Base-by-base conservation (phyloP, 2,329 filamentous ascomycete species). In the Corynespora cassiicola region DNA sequence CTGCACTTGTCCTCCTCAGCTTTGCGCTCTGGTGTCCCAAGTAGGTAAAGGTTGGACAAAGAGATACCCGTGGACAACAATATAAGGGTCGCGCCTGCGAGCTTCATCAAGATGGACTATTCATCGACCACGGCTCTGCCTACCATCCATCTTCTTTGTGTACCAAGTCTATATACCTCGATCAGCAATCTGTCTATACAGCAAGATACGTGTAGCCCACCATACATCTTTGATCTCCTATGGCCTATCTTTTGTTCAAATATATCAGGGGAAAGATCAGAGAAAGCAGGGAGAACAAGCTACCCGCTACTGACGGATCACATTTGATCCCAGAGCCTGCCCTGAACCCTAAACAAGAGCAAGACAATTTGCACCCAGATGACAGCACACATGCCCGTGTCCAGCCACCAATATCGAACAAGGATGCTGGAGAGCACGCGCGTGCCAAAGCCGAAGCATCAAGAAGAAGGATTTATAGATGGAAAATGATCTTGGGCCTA, bases 401-500 rank as follows among this genome's bases (percentile, higher is more conserved):
- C 6, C 12, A 15, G 26, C 12, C 27, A n/a, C n/a, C n/a, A n/a
- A n/a, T n/a, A n/a, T n/a, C n/a, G n/a, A n/a, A n/a, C n/a, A n/a
- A n/a, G n/a, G n/a, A n/a, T n/a, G n/a, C n/a, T n/a, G n/a, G n/a
- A 43, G 20, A 41, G 23, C 42, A 42, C 11, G 48, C 47, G 12
- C 33, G 42, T 12, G 50, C 45, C 4, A 37, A 44, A 10, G 45
- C 39, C 35, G 41, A 56, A 29, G 27, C 39, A 14, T 17, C 33
- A 40, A 38, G 42, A 32, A 28, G 40, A 39, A 14, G 63, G n/a
- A 66, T 65, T 28, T 75, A 85, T 54, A 73, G 83, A 33, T 79
- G 73, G 73, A 86, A 79, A 54, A 60, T 87, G 8, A 75, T 86
- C 24, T 42, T 76, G 2, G 81, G 82, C 3, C 70, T 87, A 0